These are phyloP conservation scores for Chlorella sp. DNA, from an alignment of 139 green algal species.

Conservation along the genomic window DNA sequence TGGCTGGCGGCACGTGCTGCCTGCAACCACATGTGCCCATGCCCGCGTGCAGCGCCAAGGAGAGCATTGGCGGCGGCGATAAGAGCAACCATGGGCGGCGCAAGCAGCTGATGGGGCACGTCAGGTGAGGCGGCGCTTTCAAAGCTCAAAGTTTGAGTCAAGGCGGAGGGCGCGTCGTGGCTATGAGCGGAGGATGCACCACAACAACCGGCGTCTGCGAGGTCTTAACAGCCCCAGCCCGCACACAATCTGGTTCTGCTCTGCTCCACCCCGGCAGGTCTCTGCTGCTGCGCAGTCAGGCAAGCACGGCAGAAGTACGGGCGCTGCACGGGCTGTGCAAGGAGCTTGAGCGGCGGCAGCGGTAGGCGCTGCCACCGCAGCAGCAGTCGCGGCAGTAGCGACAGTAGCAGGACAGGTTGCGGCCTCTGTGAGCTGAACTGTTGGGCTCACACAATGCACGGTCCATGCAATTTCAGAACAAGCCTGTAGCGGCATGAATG, in stretches of 20 bases:
- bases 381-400: neutral
- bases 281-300: slow-evolving; percentile 39
- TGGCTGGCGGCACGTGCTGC: too few relatives aligned
- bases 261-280: neutral
- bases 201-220: too few relatives aligned
- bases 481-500: too few relatives aligned
- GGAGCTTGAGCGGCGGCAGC: slow-evolving; percentile 17
- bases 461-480: too few relatives aligned
- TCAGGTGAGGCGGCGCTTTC: neutral
- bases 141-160: too few relatives aligned
- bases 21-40: too few relatives aligned
- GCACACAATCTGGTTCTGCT: neutral
- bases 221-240: too few relatives aligned
- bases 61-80: slow-evolving; percentile 41
- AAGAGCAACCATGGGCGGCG: slow-evolving; percentile 40
- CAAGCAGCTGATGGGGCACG: slow-evolving; percentile 31
- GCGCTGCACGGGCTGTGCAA: slow-evolving; percentile 42
- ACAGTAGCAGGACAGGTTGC: neutral
- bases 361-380: neutral
- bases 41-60: slow-evolving; percentile 9
- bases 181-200: too few relatives aligned
- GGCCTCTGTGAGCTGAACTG: too few relatives aligned
- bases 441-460: too few relatives aligned
- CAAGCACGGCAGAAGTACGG: slow-evolving; percentile 35
- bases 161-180: too few relatives aligned